Base-by-base conservation (phyloP, 306 rosid species). In the Cotoneaster glaucophyllus region DNA sequence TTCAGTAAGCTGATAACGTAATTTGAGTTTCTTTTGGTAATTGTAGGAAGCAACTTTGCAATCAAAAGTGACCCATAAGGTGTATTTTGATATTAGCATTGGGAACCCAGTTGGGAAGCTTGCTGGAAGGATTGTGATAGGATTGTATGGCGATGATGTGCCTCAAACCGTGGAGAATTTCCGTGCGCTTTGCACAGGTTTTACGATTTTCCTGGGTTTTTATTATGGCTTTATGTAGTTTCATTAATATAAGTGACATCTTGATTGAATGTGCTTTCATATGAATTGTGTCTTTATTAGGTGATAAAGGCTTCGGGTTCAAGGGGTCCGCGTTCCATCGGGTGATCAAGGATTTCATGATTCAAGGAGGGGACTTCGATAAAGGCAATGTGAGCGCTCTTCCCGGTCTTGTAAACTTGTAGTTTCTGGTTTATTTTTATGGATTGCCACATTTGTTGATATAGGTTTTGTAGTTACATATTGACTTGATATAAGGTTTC, bases 61-160 rank as follows among this genome's bases (percentile, higher is more conserved):
- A 80, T 86, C 97, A 43, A 90, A 95, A 81, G 97, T 95, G 69
- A 95, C 96, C 17, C 78, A 85, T 59, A 95, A 95, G 84, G 98
- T 95, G 21, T 95, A 70, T 79, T 88, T 95, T 28, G 98, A 95
- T 77, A 74, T 95, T 29, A 85, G 97, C 71, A 87, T 95, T 45
- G 98, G 98, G 41, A 95, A 95, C 74, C 97, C 98, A 1, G 97
- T 95, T 11, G 98, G 98, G 75, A 89, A 95, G 89, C 87, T 92
- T 44, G 97, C 78, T 0, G 97, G 98, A 15, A 88, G 93, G 82
- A 76, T 95, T 82, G 97, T 95, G 67, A 95, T 95, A 78, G 97
- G 98, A 45, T 85, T 95, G 67, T 95, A n/a, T 76, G 98, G 98
- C 43, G 97, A 95, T 63, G 98, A 92, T 82, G 98, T 95, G 52